These are phyloP conservation scores for Stephania yunnanensis DNA, from an alignment of 164 flowering plant species.

Conservation along the genomic window DNA sequence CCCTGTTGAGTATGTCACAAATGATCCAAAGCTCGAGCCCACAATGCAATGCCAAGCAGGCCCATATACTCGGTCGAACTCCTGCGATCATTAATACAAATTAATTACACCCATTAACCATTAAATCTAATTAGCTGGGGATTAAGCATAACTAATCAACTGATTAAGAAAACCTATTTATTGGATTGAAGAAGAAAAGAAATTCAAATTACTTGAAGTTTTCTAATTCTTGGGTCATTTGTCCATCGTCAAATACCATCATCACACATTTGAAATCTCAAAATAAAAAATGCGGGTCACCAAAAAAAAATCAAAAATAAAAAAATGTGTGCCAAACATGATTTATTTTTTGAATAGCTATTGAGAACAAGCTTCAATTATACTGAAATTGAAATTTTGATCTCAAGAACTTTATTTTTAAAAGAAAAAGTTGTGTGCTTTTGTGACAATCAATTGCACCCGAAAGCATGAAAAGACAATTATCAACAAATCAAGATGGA, in stretches of 20 bases:
- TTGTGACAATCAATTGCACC: background rate
- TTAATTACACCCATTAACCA: background rate
- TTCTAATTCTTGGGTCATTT: background rate
- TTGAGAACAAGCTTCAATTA: background rate
- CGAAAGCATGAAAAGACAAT: background rate
- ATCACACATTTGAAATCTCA: background rate
- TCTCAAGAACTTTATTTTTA: background rate
- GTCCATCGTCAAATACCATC: background rate
- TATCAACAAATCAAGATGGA: background rate
- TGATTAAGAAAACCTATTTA: background rate
- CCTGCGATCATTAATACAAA: constrained; percentile 34
- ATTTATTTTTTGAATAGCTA: too few species aligned
- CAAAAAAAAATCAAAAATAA: background rate
- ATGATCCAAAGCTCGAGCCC: constrained; percentile 73
- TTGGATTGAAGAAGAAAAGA: background rate
- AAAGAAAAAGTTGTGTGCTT: background rate
- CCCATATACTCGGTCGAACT: constrained; percentile 65
- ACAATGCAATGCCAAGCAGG: constrained; percentile 91
- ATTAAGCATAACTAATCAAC: too few species aligned
- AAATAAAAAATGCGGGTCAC: too few species aligned
- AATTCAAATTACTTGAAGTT: background rate
- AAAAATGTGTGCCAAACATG: background rate
- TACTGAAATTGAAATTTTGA: background rate
- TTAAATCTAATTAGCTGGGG: background rate
- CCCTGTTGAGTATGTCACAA: constrained; percentile 68